Conservation (phyloP, 441 rosid genomes). For the Pelargonium australe region DNA sequence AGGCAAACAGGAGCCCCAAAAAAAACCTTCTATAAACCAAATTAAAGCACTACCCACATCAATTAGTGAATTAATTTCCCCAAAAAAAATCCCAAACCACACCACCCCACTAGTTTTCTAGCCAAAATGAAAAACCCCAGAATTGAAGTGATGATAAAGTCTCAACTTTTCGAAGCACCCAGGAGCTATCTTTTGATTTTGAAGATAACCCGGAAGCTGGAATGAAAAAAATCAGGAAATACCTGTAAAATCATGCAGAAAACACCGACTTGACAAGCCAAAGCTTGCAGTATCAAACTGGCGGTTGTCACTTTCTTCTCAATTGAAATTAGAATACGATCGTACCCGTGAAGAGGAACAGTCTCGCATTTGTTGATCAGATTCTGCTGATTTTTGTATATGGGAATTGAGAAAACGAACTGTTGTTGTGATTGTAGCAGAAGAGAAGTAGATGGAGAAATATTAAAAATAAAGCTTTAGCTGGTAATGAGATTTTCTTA, state of each 20-base stretch:
- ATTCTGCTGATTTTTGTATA: not conserved
- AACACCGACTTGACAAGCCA: not conserved
- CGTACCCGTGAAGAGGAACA: not conserved
- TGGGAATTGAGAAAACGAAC: not conserved
- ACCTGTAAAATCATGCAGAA: conserved; percentile 1
- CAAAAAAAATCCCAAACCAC: not conserved
- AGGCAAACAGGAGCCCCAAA: not conserved
- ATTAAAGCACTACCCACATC: not conserved
- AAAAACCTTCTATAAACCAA: not conserved
- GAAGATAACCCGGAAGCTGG: not conserved
- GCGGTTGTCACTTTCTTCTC: not conserved
- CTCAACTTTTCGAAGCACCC: not conserved
- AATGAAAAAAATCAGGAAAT: not conserved
- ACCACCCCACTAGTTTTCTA: not conserved
- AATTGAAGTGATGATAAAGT: conserved; percentile 6
- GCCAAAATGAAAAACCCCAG: not conserved
- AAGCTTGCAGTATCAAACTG: not conserved
- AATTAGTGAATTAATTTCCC: not conserved
- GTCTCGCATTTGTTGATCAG: not conserved
- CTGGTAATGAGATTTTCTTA: too few relatives aligned
- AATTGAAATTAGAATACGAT: not conserved
- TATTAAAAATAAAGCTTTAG: too few relatives aligned
- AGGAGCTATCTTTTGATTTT: not conserved
- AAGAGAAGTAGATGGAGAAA: too few relatives aligned
- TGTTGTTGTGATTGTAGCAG: too few relatives aligned